Base-by-base conservation (phyloP, 495 filamentous ascomycete genomes). In the Hypoxylon intermedium region DNA sequence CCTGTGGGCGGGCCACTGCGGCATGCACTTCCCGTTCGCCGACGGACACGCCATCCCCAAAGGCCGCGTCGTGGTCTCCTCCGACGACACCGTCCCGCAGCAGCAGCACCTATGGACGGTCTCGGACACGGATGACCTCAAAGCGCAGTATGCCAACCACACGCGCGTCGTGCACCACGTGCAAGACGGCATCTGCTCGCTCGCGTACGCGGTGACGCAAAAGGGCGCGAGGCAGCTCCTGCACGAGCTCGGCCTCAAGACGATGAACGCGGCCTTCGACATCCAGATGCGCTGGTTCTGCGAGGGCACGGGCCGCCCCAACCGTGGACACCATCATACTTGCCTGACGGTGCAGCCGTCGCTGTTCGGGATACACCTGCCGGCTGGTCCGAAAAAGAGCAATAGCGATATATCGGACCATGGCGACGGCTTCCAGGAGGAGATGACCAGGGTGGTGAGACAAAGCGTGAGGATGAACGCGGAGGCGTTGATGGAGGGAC, bases 1-100 rank as follows among this genome's bases (percentile, higher is more conserved):
- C 2, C 72, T 86, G 15, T 86, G 83, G 82, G 61, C 83, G 26
- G 83, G 82, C 3, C 79, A 82, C 46, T 84, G 82, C 65, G 71
- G 75, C 1, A 65, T 68, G 52, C 41, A 54, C 13, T 73, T 76
- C 58, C 61, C 71, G 4, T 64, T 53, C 26, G 38, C 62, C 34
- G 3, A 37, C 7, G 34, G n/a, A 5, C 12, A 5, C 6, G 45
- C 23, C 4, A 26, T 74, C 0, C 69, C 71, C 3, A 68, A 67
- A 36, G 62, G 50, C 18, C 61, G 67, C 24, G 49, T 74, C 4
- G 56, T 67, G 19, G 61, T 42, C 18, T 23, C 23, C n/a, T 6
- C 47, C 42, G 70, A 74, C 63, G 9, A 12, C 13, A 75, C 65
- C 2, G 72, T 71, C 7, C 68, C 72, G 13, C 65, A 67, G 38